Percentiles rank a stretch among this genome's conserved stretches.
Conservation (phyloP, 306 rosid species). For the Rosa multiflora region DNA sequence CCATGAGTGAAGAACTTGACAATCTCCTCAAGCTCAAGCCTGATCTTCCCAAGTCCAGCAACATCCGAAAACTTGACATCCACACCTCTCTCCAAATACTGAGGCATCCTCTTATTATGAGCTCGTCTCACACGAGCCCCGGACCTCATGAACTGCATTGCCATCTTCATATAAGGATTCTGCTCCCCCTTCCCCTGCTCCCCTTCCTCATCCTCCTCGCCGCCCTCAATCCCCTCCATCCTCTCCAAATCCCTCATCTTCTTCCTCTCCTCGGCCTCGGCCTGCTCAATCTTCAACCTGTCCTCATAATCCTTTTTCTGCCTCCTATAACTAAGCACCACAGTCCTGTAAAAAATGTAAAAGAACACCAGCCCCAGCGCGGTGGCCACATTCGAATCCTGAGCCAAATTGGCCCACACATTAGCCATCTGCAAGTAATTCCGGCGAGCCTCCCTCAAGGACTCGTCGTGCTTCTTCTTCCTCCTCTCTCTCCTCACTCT, state of each 20-base stretch:
- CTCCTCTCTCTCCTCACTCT: slow-evolving; percentile 41
- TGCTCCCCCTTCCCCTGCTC: slow-evolving; percentile 69
- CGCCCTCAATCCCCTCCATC: slow-evolving; percentile 58
- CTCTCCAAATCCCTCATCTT: slow-evolving; percentile 76
- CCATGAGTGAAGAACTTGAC: slow-evolving; percentile 98
- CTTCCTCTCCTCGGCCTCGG: slow-evolving; percentile 93
- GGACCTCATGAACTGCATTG: slow-evolving; percentile 91
- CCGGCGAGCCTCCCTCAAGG: slow-evolving; percentile 46
- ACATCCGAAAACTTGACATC: slow-evolving; percentile 94
- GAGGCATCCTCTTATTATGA: slow-evolving; percentile 67
- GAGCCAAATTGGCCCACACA: slow-evolving; percentile 66
- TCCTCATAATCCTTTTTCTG: slow-evolving; percentile 97
- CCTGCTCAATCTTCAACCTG: slow-evolving; percentile 82
- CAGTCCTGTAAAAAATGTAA: slow-evolving; percentile 70
- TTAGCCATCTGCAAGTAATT: slow-evolving; percentile 35
- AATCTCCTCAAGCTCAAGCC: slow-evolving; percentile 98
- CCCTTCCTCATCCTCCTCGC: slow-evolving; percentile 53
- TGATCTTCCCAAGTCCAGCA: slow-evolving; percentile 93
- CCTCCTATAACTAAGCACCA: slow-evolving; percentile 77
- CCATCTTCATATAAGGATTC: slow-evolving; percentile 83
- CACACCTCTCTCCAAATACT: slow-evolving; percentile 90
- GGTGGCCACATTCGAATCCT: slow-evolving; percentile 42
- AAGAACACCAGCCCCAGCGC: slow-evolving; percentile 72
- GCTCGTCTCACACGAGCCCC: slow-evolving; percentile 92
- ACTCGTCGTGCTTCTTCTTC: slow-evolving; percentile 45